These are phyloP conservation scores for Aspergillus transmontanensis DNA, from an alignment of 2,329 filamentous ascomycete species.

Conservation along the genomic window DNA sequence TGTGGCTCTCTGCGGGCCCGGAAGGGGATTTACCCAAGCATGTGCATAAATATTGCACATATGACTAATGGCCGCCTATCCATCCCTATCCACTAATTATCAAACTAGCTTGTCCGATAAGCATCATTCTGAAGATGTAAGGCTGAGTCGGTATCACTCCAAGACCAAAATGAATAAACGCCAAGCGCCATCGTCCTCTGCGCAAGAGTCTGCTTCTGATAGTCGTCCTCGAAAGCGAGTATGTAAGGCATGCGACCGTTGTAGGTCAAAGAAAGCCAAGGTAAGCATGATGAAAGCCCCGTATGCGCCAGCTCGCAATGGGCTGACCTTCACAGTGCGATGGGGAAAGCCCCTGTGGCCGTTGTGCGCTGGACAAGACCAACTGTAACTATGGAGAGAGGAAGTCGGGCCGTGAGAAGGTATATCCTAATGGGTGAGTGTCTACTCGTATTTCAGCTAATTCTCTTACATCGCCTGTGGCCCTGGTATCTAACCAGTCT, in stretches of 20 bases:
- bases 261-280: slow-evolving; percentile 68
- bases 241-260: slow-evolving; percentile 67
- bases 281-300: slow-evolving; percentile 36
- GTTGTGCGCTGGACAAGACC: slow-evolving; percentile 65
- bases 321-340: slow-evolving; percentile 54
- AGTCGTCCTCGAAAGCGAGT: not conserved
- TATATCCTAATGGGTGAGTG: slow-evolving; percentile 67
- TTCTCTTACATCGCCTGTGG: not conserved
- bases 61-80: not conserved
- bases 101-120: not conserved
- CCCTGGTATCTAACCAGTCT: not conserved
- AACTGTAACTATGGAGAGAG: slow-evolving; percentile 67
- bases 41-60: not conserved
- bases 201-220: not conserved
- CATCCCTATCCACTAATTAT: not conserved
- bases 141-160: not conserved
- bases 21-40: not conserved
- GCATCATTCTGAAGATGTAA: not conserved
- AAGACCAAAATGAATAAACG: not conserved
- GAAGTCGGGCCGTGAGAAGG: slow-evolving; percentile 68
- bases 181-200: not conserved
- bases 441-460: not conserved
- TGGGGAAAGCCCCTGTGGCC: slow-evolving; percentile 61
- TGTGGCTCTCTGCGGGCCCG: not conserved
- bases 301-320: slow-evolving; percentile 14